These are phyloP conservation scores for Cylindrodendrum hubeiense DNA, from an alignment of 2,329 filamentous ascomycete species.

Conservation along the genomic window DNA sequence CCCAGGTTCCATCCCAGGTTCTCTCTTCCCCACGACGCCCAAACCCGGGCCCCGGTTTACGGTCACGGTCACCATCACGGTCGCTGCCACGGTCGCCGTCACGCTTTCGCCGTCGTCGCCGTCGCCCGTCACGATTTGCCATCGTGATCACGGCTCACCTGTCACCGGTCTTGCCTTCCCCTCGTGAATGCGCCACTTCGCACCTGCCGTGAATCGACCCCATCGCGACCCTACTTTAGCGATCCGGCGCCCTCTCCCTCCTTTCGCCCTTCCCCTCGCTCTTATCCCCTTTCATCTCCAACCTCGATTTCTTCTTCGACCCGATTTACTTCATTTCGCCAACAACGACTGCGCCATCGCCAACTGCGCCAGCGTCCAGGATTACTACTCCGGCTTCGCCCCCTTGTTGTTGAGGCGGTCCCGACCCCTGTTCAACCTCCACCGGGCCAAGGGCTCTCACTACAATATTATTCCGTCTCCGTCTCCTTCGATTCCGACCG, in stretches of 20 bases:
- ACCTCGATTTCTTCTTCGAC: conserved; percentile 11
- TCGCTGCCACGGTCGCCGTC: neutral
- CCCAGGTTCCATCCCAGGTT: neutral
- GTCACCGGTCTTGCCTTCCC: conserved; percentile 9
- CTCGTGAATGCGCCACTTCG: conserved; percentile 31
- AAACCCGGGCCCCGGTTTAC: neutral
- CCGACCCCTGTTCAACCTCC: conserved; percentile 40
- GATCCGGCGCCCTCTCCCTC: conserved; percentile 14
- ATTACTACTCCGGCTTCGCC: conserved; percentile 31
- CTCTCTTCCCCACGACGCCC: conserved; percentile 23
- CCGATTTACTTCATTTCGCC: conserved; percentile 8
- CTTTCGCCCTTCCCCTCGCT: neutral
- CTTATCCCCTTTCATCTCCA: conserved; percentile 8
- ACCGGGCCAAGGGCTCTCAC: conserved; percentile 35
- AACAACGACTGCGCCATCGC: conserved; percentile 28
- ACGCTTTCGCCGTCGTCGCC: neutral
- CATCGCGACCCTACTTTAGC: conserved; percentile 27
- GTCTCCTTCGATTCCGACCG: conserved; percentile 26
- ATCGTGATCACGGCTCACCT: conserved; percentile 11
- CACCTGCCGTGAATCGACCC: conserved; percentile 22
- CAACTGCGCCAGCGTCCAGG: conserved; percentile 22
- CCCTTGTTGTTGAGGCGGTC: conserved; percentile 36
- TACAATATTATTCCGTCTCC: conserved; percentile 33
- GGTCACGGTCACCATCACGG: neutral
- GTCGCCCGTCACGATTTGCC: neutral